A percentile compares a stretch with the other conserved stretches of the same genome.
These are phyloP conservation scores for Russula earlei DNA, from an alignment of 768 basidiomycete genomes.

Conservation along the genomic window DNA sequence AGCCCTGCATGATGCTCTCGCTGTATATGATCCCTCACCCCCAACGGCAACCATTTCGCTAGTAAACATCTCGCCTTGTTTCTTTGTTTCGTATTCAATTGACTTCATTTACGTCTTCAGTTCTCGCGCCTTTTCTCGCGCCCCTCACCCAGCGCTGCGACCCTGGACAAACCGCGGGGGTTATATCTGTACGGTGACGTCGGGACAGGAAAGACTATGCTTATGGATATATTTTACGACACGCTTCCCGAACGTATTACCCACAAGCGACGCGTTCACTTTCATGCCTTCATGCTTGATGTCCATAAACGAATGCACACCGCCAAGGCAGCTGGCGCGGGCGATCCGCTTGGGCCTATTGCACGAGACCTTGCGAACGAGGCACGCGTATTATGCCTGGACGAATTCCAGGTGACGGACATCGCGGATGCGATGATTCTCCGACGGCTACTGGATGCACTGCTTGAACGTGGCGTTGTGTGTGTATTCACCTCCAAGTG, in stretches of 20 bases:
- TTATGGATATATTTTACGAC: conserved; percentile 96
- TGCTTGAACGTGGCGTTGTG: conserved; percentile 83
- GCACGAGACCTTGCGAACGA: conserved; percentile 83
- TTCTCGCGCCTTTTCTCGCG: conserved; percentile 13
- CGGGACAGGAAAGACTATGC: conserved; percentile 96
- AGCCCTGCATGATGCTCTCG: conserved; percentile 62
- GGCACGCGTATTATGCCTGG: conserved; percentile 85
- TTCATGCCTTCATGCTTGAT: conserved; percentile 99
- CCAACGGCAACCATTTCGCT: conserved; percentile 26
- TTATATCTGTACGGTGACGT: conserved; percentile 95
- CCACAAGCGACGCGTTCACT: conserved; percentile 85
- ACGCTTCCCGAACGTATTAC: conserved; percentile 59
- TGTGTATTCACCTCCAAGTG: conserved; percentile 97
- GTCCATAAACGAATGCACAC: conserved; percentile 89
- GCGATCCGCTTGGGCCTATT: conserved; percentile 82
- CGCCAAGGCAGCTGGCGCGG: conserved; percentile 55
- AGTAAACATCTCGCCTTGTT: conserved; percentile 21
- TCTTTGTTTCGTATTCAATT: background rate
- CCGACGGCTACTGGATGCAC: conserved; percentile 74
- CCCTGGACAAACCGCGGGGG: conserved; percentile 42
- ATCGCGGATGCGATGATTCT: conserved; percentile 99
- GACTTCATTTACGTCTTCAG: background rate
- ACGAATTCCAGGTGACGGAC: conserved; percentile 98
- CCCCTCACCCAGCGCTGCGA: conserved; percentile 15
- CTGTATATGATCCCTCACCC: conserved; percentile 56